phyloP scores from a whole-genome alignment of 768 basidiomycete species.

The Boletus bicolor region DNA sequence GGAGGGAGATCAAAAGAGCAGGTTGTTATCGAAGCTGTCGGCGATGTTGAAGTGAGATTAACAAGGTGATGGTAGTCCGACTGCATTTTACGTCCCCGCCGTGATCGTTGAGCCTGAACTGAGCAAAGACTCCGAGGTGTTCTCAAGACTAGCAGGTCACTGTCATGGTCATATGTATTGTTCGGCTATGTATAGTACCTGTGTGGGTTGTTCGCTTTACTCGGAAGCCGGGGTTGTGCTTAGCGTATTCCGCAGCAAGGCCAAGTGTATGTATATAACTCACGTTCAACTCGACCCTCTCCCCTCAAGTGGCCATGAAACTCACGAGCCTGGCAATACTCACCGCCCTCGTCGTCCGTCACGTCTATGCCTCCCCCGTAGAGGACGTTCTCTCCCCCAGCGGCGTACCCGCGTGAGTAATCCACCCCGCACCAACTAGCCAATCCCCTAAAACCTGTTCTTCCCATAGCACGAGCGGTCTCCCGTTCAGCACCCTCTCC shows the following conservation, averaged over 20 bases:
- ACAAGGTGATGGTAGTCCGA: not conserved
- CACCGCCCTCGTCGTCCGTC: conserved; percentile 3
- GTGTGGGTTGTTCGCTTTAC: too few species aligned
- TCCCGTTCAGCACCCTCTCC: conserved; percentile 14
- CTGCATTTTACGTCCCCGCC: not conserved
- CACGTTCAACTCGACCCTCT: not conserved
- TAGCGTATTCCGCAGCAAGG: conserved; percentile 13
- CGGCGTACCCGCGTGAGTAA: conserved; percentile 23
- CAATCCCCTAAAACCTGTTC: too few species aligned
- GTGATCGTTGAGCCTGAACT: not conserved
- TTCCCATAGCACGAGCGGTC: conserved; percentile 21
- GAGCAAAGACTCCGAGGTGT: too few species aligned
- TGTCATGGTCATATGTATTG: too few species aligned
- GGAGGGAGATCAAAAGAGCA: not conserved
- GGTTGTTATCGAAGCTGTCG: conserved; percentile 7
- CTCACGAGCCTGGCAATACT: conserved; percentile 3
- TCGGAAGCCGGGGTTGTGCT: too few species aligned
- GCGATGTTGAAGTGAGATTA: conserved; percentile 5
- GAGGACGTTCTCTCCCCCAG: conserved; percentile 2
- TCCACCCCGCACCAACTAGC: not conserved
- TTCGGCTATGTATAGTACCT: not conserved
- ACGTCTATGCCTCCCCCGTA: conserved; percentile 9
- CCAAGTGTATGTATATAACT: not conserved
- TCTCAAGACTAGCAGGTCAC: too few species aligned
- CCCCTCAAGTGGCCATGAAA: conserved; percentile 14